phyloP scores from a whole-genome alignment of 441 rosid genomes.

The Populus hybrid region DNA sequence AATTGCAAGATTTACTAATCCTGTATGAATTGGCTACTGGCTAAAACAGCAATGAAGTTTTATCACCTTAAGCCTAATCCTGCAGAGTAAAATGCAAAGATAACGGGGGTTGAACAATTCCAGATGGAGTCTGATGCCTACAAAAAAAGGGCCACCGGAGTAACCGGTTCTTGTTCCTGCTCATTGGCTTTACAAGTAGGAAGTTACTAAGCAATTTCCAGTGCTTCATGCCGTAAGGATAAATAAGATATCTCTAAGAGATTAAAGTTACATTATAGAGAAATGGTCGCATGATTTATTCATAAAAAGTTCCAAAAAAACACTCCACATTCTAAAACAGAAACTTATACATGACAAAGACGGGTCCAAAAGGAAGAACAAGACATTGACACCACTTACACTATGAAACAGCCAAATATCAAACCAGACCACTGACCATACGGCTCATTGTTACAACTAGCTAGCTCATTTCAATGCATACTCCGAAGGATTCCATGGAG shows the following conservation, averaged over 20 bases:
- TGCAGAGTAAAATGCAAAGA: no score
- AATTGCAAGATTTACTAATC: no score
- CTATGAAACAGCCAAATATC: neutral
- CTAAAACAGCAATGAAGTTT: no score
- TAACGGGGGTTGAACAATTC: no score
- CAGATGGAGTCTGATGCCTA: no score
- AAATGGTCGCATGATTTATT: neutral
- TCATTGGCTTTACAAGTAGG: neutral
- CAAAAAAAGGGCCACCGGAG: no score
- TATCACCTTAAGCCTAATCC: no score
- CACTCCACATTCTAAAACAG: neutral
- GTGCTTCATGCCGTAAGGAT: neutral
- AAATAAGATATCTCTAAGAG: neutral
- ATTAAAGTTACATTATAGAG: neutral
- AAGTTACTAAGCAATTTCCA: neutral
- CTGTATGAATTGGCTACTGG: no score
- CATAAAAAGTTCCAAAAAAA: slow-evolving; percentile 4
- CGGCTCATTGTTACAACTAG: neutral
- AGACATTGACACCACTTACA: neutral
- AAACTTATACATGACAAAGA: neutral
- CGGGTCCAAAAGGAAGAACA: neutral
- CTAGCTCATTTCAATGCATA: slow-evolving; percentile 33
- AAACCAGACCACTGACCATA: neutral
- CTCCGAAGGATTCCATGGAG: slow-evolving; percentile 72
- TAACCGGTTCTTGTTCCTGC: neutral